Percentiles rank a stretch among this genome's conserved stretches.
These are phyloP conservation scores for Stromatinia cepivora DNA, from an alignment of 2,329 filamentous ascomycete genomes.

Conservation along the genomic window DNA sequence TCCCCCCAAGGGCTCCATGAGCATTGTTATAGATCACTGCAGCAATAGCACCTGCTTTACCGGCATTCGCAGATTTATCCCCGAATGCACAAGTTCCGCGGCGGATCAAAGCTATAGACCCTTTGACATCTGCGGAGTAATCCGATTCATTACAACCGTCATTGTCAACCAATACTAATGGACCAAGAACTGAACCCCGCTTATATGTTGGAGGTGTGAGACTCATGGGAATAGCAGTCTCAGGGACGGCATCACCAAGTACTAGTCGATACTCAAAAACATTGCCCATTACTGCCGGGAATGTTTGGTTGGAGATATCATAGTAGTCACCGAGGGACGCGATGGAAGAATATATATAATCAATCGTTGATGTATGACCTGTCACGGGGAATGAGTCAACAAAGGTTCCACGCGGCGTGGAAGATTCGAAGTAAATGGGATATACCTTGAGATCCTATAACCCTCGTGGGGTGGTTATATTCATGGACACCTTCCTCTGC, in stretches of 20 bases:
- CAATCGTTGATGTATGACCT: constrained; percentile 65
- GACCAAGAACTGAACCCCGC: constrained; percentile 58
- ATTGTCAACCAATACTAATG: constrained; percentile 60
- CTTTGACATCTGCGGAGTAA: constrained; percentile 58
- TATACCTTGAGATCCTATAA: constrained; percentile 65
- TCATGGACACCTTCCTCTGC: constrained; percentile 59
- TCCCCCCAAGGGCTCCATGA: constrained; percentile 61
- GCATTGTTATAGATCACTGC: constrained; percentile 65
- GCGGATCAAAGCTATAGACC: constrained; percentile 68
- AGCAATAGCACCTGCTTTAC: constrained; percentile 66
- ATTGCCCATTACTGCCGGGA: constrained; percentile 61
- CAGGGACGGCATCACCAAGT: constrained; percentile 53
- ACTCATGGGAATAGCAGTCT: constrained; percentile 57
- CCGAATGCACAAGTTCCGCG: constrained; percentile 73
- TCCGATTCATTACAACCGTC: constrained; percentile 64
- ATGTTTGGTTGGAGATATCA: constrained; percentile 60
- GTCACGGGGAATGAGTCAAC: constrained; percentile 32
- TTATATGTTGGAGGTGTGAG: constrained; percentile 66
- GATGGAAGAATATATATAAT: constrained; percentile 60
- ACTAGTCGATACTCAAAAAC: constrained; percentile 60
- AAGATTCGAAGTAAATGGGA: constrained; percentile 2
- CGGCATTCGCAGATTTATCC: constrained; percentile 67
- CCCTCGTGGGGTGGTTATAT: constrained; percentile 67
- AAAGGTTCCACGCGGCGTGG: constrained; percentile 5
- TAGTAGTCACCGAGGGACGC: constrained; percentile 61